Evolutionary conservation across 2,329 filamentous ascomycete genomes (phyloP), one percentile per base, ranked within the genome.

Genomic region (Clonostachys chloroleuca): DNA sequence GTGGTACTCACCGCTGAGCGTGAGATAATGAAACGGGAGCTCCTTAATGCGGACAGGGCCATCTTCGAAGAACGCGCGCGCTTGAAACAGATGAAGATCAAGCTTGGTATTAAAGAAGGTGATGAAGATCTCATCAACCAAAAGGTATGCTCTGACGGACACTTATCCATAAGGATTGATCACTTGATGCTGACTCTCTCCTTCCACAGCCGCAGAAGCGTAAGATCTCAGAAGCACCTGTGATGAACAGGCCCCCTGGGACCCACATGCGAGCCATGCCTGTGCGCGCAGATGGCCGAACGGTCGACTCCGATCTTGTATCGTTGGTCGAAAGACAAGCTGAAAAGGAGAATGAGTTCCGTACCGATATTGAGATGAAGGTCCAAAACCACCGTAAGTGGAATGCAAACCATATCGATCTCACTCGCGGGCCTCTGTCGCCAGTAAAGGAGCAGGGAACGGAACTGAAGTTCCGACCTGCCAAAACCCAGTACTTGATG

Each of bases 101-200:
- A 87, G 60, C 80, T 96, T 54, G 84, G 86, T 57, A 92, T 97
- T 74, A 95, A 94, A 70, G 85, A 83, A 56, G 89, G 95, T 59
- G 94, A 97, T 60, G 92, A 97, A 59, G 91, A 96, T 64, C 80
- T 96, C 59, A 85, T 96, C 72, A 95, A 95, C 70, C 89, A 94
- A 66, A 95, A 94, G 81, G 89, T 92, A 75, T 66, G 79, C 62
- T 64, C 17, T 39, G 5, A 39, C 8, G 17, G 36, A 42, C 42
- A 33, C n/a, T 33, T 13, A 69, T 51, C 20, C 41, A 35, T 39
- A n/a, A n/a, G 12, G 5, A 37, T 6, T 17, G 43, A 39, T 43
- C 52, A 34, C 50, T 54, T 57, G 49, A 54, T 57, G 57, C 63
- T 72, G 55, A 73, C 69, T 66, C 52, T 66, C 52, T 66, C 51